phyloP scores from a whole-genome alignment of 2,329 filamentous ascomycete species.

The Colletotrichum karsti region DNA sequence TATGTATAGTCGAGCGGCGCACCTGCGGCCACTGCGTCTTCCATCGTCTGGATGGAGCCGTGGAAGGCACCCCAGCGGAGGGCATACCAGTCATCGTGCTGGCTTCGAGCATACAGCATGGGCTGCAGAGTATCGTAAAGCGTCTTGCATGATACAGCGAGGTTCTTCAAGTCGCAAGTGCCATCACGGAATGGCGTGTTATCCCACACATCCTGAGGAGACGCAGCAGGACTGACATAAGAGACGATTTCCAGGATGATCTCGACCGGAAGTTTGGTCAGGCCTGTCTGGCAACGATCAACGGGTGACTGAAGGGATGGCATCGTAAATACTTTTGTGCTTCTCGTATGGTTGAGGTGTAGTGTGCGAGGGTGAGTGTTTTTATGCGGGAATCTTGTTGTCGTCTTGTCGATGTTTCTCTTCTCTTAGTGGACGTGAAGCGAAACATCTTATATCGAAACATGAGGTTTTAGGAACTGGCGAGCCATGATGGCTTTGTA shows the following conservation, averaged over 20 bases:
- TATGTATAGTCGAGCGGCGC: not conserved
- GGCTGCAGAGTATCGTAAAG: not conserved
- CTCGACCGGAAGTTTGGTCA: not conserved
- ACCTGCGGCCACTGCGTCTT: not conserved
- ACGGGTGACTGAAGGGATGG: not conserved
- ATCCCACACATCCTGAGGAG: not conserved
- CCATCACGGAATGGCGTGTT: not conserved
- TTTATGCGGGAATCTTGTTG: no score
- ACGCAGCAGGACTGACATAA: not conserved
- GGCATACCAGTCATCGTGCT: constrained; percentile 2
- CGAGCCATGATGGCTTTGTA: not conserved
- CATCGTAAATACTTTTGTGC: not conserved
- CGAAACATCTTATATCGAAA: not conserved
- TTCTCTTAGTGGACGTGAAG: not conserved
- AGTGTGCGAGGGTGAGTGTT: no score
- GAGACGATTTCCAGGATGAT: not conserved
- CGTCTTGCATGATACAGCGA: not conserved
- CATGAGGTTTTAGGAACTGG: no score
- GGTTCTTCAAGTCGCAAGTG: constrained; percentile 1
- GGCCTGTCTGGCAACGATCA: not conserved
- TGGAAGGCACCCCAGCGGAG: not conserved
- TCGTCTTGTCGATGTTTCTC: not conserved
- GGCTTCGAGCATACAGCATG: not conserved
- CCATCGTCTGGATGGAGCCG: not conserved
- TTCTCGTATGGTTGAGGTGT: no score